phyloP scores from a whole-genome alignment of 768 basidiomycete genomes.

The Mycena galericulata region DNA sequence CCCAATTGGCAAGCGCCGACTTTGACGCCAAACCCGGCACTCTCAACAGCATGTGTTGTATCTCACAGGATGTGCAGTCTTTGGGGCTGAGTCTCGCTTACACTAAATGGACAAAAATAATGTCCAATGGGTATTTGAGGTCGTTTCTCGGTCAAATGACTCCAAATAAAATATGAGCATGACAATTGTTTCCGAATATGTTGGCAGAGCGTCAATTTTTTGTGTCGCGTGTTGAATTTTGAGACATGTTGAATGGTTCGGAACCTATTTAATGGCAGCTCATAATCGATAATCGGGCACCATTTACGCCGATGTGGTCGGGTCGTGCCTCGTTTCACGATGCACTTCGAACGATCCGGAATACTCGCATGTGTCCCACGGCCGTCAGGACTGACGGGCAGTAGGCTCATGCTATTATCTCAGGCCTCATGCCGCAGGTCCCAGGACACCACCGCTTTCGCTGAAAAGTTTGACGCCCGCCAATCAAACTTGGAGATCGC shows the following conservation, averaged over 20 bases:
- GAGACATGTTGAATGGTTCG: constrained; percentile 15
- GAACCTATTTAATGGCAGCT: constrained; percentile 10
- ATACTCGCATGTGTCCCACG: constrained; percentile 13
- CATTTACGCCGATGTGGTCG: constrained; percentile 7
- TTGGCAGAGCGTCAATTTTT: not conserved
- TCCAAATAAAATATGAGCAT: no score
- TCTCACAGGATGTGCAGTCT: no score
- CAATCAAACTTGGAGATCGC: constrained; percentile 1
- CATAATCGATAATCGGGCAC: constrained; percentile 10
- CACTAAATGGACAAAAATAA: no score
- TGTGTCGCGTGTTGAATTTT: constrained; percentile 12
- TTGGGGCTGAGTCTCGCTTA: no score
- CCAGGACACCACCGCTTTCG: constrained; percentile 6
- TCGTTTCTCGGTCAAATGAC: no score
- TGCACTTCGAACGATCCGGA: constrained; percentile 4
- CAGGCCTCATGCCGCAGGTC: not conserved
- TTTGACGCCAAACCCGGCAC: no score
- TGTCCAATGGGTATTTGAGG: no score
- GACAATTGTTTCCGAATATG: no score
- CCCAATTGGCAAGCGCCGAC: no score
- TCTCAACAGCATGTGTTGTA: no score
- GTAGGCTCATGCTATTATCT: constrained; percentile 9
- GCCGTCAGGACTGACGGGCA: constrained; percentile 13
- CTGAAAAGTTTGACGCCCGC: constrained; percentile 1
- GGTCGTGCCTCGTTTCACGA: not conserved